Conservation (phyloP, 164 flowering plant genomes). For the Vitis rupestris region DNA sequence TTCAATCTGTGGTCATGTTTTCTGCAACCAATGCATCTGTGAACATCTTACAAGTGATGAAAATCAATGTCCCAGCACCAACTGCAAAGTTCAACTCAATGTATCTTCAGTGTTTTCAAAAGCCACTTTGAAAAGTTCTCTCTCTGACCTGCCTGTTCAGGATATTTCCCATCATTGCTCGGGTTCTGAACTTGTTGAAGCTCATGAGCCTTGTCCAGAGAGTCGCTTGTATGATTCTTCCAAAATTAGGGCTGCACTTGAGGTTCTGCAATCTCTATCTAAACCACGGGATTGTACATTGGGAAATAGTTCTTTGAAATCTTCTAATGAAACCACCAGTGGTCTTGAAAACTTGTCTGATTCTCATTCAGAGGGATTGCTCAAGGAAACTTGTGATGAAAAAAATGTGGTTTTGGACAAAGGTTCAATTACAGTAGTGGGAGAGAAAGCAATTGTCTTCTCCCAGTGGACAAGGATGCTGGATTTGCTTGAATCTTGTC, state of each 20-base stretch:
- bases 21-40: constrained; percentile 84
- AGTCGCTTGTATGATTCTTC: constrained; percentile 48
- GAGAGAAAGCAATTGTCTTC: constrained; percentile 89
- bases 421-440: constrained; percentile 19
- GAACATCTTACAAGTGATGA: constrained; percentile 81
- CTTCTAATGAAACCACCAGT: constrained; percentile 9
- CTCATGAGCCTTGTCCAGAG: constrained; percentile 23
- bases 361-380: constrained; percentile 14
- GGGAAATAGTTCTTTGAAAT: constrained; percentile 7
- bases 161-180: constrained; percentile 20
- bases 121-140: constrained; percentile 43
- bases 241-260: constrained; percentile 79
- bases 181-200: constrained; percentile 31
- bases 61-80: constrained; percentile 58
- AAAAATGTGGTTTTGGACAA: constrained; percentile 8
- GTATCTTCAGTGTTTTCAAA: constrained; percentile 62
- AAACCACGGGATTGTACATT: constrained; percentile 24
- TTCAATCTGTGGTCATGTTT: constrained; percentile 80
- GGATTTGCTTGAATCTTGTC: constrained; percentile 76
- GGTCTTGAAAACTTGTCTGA: constrained; percentile 21
- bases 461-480: constrained; percentile 98
- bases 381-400: constrained; percentile 13
- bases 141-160: constrained; percentile 34
- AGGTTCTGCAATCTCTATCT: constrained; percentile 58
- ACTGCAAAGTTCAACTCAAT: constrained; percentile 67